phyloP scores from a whole-genome alignment of 345 rosid species.

The Aegle marmelos region DNA sequence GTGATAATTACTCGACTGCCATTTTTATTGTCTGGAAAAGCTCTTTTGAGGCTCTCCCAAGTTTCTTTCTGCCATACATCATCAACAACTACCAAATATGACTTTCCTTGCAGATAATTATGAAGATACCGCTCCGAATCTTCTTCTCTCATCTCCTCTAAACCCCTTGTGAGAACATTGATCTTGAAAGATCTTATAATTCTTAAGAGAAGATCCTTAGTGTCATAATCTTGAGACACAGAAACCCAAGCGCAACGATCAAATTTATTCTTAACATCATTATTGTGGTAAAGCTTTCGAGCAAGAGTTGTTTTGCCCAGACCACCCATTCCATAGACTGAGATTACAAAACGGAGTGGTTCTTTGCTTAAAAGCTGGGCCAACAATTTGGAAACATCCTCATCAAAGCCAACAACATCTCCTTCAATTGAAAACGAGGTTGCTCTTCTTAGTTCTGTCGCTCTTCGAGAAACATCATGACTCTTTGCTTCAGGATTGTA shows the following conservation, averaged over 20 bases:
- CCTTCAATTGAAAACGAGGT: slow-evolving; percentile 2
- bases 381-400: slow-evolving; percentile 1
- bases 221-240: slow-evolving; percentile 24
- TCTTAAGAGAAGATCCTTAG: slow-evolving; percentile 11
- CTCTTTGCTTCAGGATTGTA: not conserved
- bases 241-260: slow-evolving; percentile 11
- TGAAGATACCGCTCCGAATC: not conserved
- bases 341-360: not conserved
- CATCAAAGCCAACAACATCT: slow-evolving; percentile 18
- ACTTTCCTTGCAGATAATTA: not conserved
- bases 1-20: not conserved
- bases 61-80: not conserved
- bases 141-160: not conserved
- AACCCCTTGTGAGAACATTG: not conserved
- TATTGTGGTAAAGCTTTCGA: slow-evolving; percentile 18
- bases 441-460: not conserved
- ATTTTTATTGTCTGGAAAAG: not conserved
- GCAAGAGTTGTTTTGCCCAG: slow-evolving; percentile 28
- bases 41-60: slow-evolving; percentile 2
- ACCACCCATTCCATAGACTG: slow-evolving; percentile 29
- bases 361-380: slow-evolving; percentile 1
- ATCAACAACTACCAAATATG: not conserved
- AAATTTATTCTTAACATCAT: not conserved
- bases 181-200: not conserved
- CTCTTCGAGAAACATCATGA: not conserved